Evolutionary conservation across 169 alveolate genomes (phyloP), one percentile per base, ranked within the genome.

Genomic region (Cryptosporidium ubiquitum): DNA sequence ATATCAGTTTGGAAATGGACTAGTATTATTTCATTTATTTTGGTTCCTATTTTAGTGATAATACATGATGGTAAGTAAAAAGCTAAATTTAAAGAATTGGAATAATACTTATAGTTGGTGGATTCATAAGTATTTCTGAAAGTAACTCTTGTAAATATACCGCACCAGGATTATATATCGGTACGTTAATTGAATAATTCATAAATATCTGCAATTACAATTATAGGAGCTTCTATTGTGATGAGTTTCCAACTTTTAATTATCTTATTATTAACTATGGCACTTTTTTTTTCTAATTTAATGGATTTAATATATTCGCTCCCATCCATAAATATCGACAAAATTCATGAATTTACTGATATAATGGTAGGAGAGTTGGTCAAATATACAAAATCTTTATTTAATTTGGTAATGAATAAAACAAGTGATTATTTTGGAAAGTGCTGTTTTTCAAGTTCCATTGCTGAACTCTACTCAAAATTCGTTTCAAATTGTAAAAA

Each of bases 141-240:
- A 79, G 79, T 60, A 79, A 79, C 52, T 37, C 89, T 6, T 79
- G 89, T 47, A 79, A 79, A 66, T 40, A 44, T 40, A 79, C 89
- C 20, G 89, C 89, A 7, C 89, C 89, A 33, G 89, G 89, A 42
- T 14, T 79, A 60, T 79, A 44, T 44, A 79, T 79, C n/a, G 89
- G 89, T 79, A 44, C 35, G 89, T 61, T 51, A 52, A 16, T 26
- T 71, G 7, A 16, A 31, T 29, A 31, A 26, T 18, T n/a, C 20
- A 1, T 16, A 60, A 37, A 35, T 26, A 42, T 23, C 66, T 60
- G 23, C 16, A 20, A n/a, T 52, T 7, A 79, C 64, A 79, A 64
- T 61, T 29, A 61, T 33, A 79, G 89, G 89, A 29, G 61, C 89
- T 14, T 61, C 52, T 9, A 61, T 58, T 47, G 89, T 64, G 33